Percentiles rank a stretch among this genome's conserved stretches.
These are phyloP conservation scores for Linaria vulgaris DNA, from an alignment of 257 asterid genomes.

Conservation along the genomic window DNA sequence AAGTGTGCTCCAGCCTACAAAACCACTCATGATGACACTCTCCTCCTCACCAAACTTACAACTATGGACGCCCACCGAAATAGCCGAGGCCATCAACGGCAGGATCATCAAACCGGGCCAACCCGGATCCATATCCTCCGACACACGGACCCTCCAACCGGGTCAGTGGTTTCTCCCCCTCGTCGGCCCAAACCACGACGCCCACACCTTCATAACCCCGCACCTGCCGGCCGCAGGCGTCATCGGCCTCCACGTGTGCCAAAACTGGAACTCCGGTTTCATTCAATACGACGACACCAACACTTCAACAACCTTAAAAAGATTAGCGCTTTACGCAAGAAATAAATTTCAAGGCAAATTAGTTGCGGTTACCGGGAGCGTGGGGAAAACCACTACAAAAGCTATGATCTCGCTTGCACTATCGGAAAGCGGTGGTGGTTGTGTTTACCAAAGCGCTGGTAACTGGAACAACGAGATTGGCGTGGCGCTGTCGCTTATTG, in stretches of 20 bases:
- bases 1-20: too few relatives aligned
- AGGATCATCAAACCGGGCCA: constrained; percentile 29
- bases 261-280: constrained; percentile 30
- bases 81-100: constrained; percentile 27
- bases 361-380: constrained; percentile 39
- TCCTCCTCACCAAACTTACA: constrained; percentile 13
- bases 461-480: constrained; percentile 37
- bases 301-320: constrained; percentile 18
- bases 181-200: constrained; percentile 32
- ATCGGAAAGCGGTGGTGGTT: constrained; percentile 20
- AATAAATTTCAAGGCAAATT: constrained; percentile 30
- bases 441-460: constrained; percentile 28
- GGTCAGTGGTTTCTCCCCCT: constrained; percentile 42
- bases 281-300: constrained; percentile 19
- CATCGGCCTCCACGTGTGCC: constrained; percentile 27
- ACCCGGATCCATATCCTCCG: constrained; percentile 35
- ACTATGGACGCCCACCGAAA: constrained; percentile 31
- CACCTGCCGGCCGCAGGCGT: constrained; percentile 29
- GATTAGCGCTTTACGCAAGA: constrained; percentile 26
- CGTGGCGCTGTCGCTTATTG: constrained; percentile 33
- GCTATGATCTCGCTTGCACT: constrained; percentile 31
- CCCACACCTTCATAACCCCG: constrained; percentile 34
- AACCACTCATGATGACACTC: background rate
- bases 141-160: constrained; percentile 36
- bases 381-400: constrained; percentile 36